Evolutionary conservation across 305 asterid species (phyloP).

Genomic region (Fraxinus greggii): DNA sequence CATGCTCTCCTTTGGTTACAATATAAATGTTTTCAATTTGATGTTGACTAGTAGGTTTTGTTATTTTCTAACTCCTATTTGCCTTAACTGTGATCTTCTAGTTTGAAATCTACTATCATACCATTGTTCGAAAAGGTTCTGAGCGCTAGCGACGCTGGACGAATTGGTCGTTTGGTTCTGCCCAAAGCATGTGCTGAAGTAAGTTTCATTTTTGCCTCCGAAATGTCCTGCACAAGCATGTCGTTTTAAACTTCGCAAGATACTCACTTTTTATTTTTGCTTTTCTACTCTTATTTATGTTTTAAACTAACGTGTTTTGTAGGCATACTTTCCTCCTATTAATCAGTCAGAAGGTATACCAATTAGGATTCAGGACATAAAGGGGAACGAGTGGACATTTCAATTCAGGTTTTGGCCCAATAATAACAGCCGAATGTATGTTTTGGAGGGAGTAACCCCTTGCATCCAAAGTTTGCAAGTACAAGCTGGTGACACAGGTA

Average conservation of each 20-base stretch:
- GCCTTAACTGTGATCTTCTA: conserved; percentile 49
- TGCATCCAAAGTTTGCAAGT: conserved; percentile 97
- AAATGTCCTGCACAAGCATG: not conserved
- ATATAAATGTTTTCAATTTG: not conserved
- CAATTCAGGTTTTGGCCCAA: conserved; percentile 99
- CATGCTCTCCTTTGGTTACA: not conserved
- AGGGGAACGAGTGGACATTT: conserved; percentile 95
- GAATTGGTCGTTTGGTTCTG: conserved; percentile 95
- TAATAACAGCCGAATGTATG: conserved; percentile 98
- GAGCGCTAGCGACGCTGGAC: conserved; percentile 98
- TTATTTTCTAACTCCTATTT: conserved; percentile 14
- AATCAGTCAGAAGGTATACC: conserved; percentile 96
- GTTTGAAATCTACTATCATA: conserved; percentile 75
- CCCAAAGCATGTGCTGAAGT: conserved; percentile 99
- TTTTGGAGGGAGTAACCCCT: conserved; percentile 96
- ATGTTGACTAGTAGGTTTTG: conserved; percentile 7
- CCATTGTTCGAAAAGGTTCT: conserved; percentile 92
- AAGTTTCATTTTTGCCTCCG: conserved; percentile 29
- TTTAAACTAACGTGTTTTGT: conserved; percentile 24
- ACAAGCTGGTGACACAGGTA: conserved; percentile 98
- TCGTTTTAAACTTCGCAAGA: not conserved
- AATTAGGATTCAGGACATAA: conserved; percentile 85
- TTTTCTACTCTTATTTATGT: not conserved
- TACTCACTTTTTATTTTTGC: not conserved
- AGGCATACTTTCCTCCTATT: conserved; percentile 95